Evolutionary conservation across 2,329 filamentous ascomycete species (phyloP).

Genomic region (Penicillium sp.): DNA sequence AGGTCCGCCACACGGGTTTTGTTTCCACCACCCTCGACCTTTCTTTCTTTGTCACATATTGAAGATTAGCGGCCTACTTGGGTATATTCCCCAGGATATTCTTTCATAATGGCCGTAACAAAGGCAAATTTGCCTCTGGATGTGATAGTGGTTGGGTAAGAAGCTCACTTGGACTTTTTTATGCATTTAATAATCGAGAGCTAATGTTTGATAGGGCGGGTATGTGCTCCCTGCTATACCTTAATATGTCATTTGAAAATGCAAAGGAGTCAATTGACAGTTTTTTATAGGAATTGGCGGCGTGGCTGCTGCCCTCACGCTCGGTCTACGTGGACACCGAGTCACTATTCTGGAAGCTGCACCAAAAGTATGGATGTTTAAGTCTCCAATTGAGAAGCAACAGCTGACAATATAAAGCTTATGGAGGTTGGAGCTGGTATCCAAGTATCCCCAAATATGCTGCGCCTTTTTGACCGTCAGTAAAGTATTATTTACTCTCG

Average conservation of each 20-base stretch:
- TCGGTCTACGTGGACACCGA: slow-evolving; percentile 39
- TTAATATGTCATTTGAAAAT: neutral
- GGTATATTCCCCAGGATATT: neutral
- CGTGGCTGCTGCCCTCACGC: slow-evolving; percentile 39
- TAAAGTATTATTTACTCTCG: neutral
- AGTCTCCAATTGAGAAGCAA: neutral
- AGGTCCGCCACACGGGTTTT: neutral
- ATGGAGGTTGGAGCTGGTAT: slow-evolving; percentile 74
- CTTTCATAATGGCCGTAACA: slow-evolving; percentile 22
- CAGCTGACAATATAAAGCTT: slow-evolving; percentile 28
- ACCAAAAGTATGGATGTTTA: slow-evolving; percentile 32
- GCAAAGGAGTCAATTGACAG: slow-evolving; percentile 4
- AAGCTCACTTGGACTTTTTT: neutral
- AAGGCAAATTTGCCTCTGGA: slow-evolving; percentile 34
- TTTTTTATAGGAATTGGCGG: slow-evolving; percentile 38
- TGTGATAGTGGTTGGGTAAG: slow-evolving; percentile 42
- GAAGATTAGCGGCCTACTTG: neutral
- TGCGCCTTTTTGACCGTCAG: slow-evolving; percentile 69
- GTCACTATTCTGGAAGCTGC: slow-evolving; percentile 39
- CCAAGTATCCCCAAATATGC: slow-evolving; percentile 80
- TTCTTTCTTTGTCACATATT: neutral
- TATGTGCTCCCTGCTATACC: slow-evolving; percentile 19
- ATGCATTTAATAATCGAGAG: neutral
- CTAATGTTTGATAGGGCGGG: slow-evolving; percentile 30
- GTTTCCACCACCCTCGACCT: neutral